phyloP scores from a whole-genome alignment of 2,329 filamentous ascomycete genomes.

The Parastagonospora avenae region DNA sequence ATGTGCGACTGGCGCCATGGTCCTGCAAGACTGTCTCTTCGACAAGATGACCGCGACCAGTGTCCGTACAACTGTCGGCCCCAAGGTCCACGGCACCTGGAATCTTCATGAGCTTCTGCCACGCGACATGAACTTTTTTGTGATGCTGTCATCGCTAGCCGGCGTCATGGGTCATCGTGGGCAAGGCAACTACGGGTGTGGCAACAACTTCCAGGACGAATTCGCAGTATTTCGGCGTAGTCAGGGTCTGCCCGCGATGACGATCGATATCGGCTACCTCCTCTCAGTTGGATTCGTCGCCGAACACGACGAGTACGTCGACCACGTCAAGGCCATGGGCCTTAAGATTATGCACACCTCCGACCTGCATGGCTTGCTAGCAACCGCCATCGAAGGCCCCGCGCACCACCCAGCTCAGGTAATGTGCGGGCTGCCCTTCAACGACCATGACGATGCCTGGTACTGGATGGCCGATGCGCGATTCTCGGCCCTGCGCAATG shows the following conservation, averaged over 20 bases:
- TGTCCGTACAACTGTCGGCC: slow-evolving; percentile 4
- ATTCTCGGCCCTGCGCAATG: too few relatives aligned
- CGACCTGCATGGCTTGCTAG: too few relatives aligned
- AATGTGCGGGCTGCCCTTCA: too few relatives aligned
- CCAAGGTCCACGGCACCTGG: slow-evolving; percentile 44
- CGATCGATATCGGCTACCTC: slow-evolving; percentile 22
- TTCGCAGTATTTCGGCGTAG: slow-evolving; percentile 20
- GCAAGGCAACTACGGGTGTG: slow-evolving; percentile 29
- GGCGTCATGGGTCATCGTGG: slow-evolving; percentile 22
- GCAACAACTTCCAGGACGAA: slow-evolving; percentile 26
- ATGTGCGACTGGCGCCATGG: slow-evolving; percentile 35
- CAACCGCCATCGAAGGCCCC: too few relatives aligned
- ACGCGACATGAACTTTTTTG: slow-evolving; percentile 27
- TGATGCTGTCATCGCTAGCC: slow-evolving; percentile 24
- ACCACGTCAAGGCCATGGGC: not conserved
- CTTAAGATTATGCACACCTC: too few relatives aligned
- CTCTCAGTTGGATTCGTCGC: slow-evolving; percentile 33
- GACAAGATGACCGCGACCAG: slow-evolving; percentile 13
- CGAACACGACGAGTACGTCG: slow-evolving; percentile 7
- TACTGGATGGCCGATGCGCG: too few relatives aligned
- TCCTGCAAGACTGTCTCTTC: slow-evolving; percentile 19
- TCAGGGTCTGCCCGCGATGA: slow-evolving; percentile 45
- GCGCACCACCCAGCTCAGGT: too few relatives aligned
- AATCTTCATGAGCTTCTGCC: slow-evolving; percentile 27
- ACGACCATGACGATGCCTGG: too few relatives aligned